A percentile compares a stretch with the other conserved stretches of the same genome.
Evolutionary conservation across 1,139 yeast genomes (phyloP).

Genomic region (Sugiyamaella novakii): DNA sequence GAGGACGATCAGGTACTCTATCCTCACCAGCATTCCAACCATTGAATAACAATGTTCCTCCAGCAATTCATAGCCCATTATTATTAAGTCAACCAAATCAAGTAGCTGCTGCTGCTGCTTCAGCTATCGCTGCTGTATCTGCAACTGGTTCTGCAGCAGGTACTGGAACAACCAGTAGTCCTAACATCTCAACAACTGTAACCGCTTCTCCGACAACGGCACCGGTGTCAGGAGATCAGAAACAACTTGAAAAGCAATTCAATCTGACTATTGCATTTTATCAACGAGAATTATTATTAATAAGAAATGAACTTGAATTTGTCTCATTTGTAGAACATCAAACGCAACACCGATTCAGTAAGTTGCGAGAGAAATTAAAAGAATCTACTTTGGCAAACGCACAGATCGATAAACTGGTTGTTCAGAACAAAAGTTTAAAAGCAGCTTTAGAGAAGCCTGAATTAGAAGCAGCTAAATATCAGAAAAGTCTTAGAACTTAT

Average conservation of each 20-base stretch:
- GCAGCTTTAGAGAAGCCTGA: constrained; percentile 38
- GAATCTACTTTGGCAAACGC: constrained; percentile 38
- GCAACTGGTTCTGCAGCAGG: constrained; percentile 12
- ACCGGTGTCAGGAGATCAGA: constrained; percentile 5
- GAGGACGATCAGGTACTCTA: constrained; percentile 21
- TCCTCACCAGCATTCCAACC: constrained; percentile 19
- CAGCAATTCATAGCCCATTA: constrained; percentile 18
- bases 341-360: constrained; percentile 51
- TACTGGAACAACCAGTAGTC: constrained; percentile 16
- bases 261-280: constrained; percentile 46
- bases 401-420: constrained; percentile 36
- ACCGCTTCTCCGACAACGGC: constrained; percentile 7
- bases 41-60: not conserved
- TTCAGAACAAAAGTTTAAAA: constrained; percentile 35
- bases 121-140: constrained; percentile 2
- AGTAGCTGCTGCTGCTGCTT: constrained; percentile 8
- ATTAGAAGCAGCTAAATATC: constrained; percentile 36
- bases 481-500: constrained; percentile 35
- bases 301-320: constrained; percentile 66
- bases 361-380: constrained; percentile 45
- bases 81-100: constrained; percentile 14
- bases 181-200: constrained; percentile 3
- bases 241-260: constrained; percentile 17
- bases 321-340: constrained; percentile 57
- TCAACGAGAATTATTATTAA: constrained; percentile 59